These are phyloP conservation scores for Astrocystis sublimbata DNA, from an alignment of 495 filamentous ascomycete species.

Conservation along the genomic window DNA sequence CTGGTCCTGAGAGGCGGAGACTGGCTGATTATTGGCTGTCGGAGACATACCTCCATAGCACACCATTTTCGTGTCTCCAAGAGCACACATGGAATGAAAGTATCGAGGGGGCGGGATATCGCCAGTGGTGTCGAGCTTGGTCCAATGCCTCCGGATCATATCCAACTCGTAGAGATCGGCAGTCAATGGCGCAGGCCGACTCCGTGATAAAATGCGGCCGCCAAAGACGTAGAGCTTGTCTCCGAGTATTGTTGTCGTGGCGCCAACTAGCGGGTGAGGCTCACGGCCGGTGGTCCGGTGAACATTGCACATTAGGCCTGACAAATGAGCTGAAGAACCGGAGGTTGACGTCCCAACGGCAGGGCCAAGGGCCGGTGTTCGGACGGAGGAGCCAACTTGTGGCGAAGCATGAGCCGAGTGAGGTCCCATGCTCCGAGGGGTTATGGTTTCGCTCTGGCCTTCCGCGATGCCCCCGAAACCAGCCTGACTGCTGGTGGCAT, in stretches of 20 bases:
- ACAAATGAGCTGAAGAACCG: slow-evolving; percentile 61
- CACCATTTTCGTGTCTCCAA: slow-evolving; percentile 94
- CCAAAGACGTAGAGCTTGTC: slow-evolving; percentile 97
- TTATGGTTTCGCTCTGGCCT: slow-evolving; percentile 48
- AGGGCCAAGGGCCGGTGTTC: slow-evolving; percentile 48
- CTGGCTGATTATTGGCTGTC: slow-evolving; percentile 50
- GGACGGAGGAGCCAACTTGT: slow-evolving; percentile 33
- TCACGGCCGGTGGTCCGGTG: slow-evolving; percentile 87
- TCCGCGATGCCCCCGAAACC: slow-evolving; percentile 50
- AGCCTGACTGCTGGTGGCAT: slow-evolving; percentile 59
- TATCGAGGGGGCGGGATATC: slow-evolving; percentile 89
- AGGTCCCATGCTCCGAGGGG: slow-evolving; percentile 52
- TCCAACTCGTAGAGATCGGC: slow-evolving; percentile 92
- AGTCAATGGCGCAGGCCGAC: slow-evolving; percentile 74
- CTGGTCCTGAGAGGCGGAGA: slow-evolving; percentile 57
- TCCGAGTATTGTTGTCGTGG: slow-evolving; percentile 90
- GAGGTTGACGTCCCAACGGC: slow-evolving; percentile 49
- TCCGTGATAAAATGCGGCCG: slow-evolving; percentile 80
- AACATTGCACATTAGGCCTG: slow-evolving; percentile 91
- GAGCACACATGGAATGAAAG: slow-evolving; percentile 90
- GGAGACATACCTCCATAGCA: slow-evolving; percentile 99
- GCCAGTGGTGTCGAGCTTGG: slow-evolving; percentile 77
- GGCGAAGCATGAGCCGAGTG: slow-evolving; percentile 53
- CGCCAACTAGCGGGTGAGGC: slow-evolving; percentile 87
- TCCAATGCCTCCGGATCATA: slow-evolving; percentile 88